phyloP scores from a whole-genome alignment of 1,284 basidiomycete genomes.

The Phenoliferia sp. region DNA sequence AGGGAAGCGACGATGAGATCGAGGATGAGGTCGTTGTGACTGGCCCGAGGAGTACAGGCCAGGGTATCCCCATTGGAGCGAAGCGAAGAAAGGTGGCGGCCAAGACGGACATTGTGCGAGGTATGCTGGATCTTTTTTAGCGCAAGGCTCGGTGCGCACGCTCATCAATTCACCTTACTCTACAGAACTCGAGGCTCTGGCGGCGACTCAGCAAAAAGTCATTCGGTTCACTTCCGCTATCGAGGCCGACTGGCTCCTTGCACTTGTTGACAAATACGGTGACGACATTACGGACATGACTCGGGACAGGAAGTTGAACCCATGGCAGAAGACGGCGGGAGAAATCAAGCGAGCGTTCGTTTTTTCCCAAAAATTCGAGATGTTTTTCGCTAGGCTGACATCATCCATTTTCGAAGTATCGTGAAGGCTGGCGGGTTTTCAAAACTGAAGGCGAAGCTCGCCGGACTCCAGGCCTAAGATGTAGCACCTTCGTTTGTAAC shows the following conservation, averaged over 20 bases:
- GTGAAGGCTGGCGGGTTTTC: constrained; percentile 29
- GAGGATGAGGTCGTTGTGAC: constrained; percentile 7
- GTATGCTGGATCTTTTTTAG: constrained; percentile 36
- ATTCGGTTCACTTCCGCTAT: constrained; percentile 63
- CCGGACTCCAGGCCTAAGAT: no score
- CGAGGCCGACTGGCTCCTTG: constrained; percentile 63
- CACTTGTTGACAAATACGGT: constrained; percentile 67
- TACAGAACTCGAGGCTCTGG: constrained; percentile 51
- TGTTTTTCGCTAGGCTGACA: not conserved
- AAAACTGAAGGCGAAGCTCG: constrained; percentile 9
- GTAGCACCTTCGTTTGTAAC: no score
- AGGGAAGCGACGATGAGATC: constrained; percentile 30
- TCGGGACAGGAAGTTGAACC: constrained; percentile 70
- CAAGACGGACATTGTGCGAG: constrained; percentile 45
- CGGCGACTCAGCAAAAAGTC: constrained; percentile 48
- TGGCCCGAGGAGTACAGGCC: constrained; percentile 12
- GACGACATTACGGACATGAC: constrained; percentile 72
- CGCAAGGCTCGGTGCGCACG: not conserved
- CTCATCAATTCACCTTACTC: not conserved
- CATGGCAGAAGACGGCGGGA: constrained; percentile 79
- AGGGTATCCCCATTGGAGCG: constrained; percentile 31
- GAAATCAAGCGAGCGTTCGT: constrained; percentile 55
- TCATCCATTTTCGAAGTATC: constrained; percentile 13
- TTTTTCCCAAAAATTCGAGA: no score
- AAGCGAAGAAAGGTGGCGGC: constrained; percentile 10